A percentile compares a stretch with the other conserved stretches of the same genome.
phyloP scores from a whole-genome alignment of 176 grass and related monocot genomes.

The Oryza glaberrima region DNA sequence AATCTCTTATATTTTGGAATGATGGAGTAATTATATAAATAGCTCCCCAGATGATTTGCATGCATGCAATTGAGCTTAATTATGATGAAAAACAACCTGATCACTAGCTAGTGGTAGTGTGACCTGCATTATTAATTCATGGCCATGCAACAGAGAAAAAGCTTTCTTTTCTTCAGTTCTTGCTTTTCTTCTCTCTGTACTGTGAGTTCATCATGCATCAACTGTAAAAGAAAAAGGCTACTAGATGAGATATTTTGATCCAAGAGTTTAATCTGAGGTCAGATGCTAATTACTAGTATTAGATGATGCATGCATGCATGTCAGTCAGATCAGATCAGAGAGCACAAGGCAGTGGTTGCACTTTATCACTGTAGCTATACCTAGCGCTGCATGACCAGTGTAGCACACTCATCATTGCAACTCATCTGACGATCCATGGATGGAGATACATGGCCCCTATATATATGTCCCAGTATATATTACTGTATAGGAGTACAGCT shows the following conservation, averaged over 20 bases:
- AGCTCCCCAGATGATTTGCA: background rate
- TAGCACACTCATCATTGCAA: conserved; percentile 15
- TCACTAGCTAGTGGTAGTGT: background rate
- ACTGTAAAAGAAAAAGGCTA: background rate
- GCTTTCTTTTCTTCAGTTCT: background rate
- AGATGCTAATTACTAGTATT: background rate
- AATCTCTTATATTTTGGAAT: no score
- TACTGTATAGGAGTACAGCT: background rate
- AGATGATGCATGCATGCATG: background rate
- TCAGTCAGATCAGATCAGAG: background rate
- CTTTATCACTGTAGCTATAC: background rate
- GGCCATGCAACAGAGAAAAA: background rate
- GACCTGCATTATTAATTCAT: background rate
- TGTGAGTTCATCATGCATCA: no score
- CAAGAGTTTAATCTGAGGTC: background rate
- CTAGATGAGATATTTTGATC: background rate
- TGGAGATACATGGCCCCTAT: no score
- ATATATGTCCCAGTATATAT: background rate
- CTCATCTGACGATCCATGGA: background rate
- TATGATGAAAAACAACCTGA: background rate
- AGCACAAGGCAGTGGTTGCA: background rate
- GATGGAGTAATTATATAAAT: background rate
- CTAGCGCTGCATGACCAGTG: conserved; percentile 13
- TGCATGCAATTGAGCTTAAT: background rate
- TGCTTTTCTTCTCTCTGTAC: no score